These are phyloP conservation scores for Neocucurbitaria cava DNA, from an alignment of 2,329 filamentous ascomycete species.

Conservation along the genomic window DNA sequence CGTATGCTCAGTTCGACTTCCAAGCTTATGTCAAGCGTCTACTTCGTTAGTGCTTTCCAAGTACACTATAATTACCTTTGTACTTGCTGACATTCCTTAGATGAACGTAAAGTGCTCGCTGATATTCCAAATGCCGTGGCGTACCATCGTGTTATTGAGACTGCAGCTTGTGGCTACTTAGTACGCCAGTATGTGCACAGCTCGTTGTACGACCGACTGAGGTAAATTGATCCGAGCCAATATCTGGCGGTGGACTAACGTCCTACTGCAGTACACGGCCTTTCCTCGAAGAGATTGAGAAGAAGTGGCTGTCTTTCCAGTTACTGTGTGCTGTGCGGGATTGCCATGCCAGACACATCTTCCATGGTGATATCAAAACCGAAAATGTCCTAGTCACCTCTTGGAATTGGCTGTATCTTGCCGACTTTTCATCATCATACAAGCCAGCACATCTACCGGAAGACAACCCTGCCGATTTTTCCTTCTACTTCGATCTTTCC, in stretches of 20 bases:
- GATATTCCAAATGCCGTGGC: constrained; percentile 89
- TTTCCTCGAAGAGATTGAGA: constrained; percentile 96
- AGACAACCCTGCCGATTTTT: constrained; percentile 96
- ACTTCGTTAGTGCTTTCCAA: constrained; percentile 63
- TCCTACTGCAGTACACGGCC: constrained; percentile 77
- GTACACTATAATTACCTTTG: constrained; percentile 1
- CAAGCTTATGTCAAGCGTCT: constrained; percentile 80
- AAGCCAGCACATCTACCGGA: constrained; percentile 94
- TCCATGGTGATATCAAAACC: constrained; percentile 98
- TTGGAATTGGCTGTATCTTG: constrained; percentile 98
- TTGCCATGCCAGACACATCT: constrained; percentile 86
- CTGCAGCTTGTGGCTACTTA: constrained; percentile 87
- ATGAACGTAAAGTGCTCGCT: constrained; percentile 78
- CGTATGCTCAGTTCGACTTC: constrained; percentile 81
- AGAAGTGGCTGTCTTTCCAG: constrained; percentile 98
- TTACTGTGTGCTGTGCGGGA: constrained; percentile 90
- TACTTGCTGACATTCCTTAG: constrained; percentile 53
- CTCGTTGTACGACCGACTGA: constrained; percentile 93
- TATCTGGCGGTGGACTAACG: constrained; percentile 28
- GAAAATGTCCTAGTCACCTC: constrained; percentile 97
- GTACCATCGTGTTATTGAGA: constrained; percentile 92
- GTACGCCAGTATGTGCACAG: constrained; percentile 95
- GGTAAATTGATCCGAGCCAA: constrained; percentile 44
- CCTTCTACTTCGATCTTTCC: constrained; percentile 96
- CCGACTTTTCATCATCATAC: constrained; percentile 96